A percentile compares a stretch with the other conserved stretches of the same genome.
phyloP scores from a whole-genome alignment of 441 rosid species.

The Gossypium davidsonii region DNA sequence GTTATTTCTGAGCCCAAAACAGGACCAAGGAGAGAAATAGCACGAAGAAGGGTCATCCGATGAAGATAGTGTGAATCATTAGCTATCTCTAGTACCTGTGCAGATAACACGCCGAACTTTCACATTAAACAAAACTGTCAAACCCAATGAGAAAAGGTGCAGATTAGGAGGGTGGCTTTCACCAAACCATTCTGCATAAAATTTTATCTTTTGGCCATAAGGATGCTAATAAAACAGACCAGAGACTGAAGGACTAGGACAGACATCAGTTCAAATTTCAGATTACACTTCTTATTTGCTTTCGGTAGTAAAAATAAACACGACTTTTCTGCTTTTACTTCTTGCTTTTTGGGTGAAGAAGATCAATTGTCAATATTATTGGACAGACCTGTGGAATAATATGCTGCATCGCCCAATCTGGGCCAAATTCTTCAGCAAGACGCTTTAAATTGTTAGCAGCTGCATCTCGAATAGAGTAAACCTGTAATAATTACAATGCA shows the following conservation, averaged over 20 bases:
- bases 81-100: constrained; percentile 69
- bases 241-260: neutral
- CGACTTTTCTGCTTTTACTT: neutral
- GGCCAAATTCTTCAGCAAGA: constrained; percentile 93
- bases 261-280: neutral
- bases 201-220: neutral
- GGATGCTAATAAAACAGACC: neutral
- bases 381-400: constrained; percentile 44
- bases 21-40: constrained; percentile 78
- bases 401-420: constrained; percentile 92
- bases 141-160: neutral
- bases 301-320: neutral
- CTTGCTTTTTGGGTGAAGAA: neutral
- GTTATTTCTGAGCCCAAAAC: constrained; percentile 86
- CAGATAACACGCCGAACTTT: constrained; percentile 14
- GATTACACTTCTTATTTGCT: neutral
- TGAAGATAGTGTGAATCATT: constrained; percentile 72
- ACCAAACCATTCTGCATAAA: neutral
- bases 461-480: constrained; percentile 88
- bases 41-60: constrained; percentile 73
- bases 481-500: constrained; percentile 34
- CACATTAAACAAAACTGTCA: neutral
- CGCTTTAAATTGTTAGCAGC: constrained; percentile 92
- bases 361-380: constrained; percentile 4
- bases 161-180: neutral